Evolutionary conservation across 768 basidiomycete genomes (phyloP), one percentile per base, ranked within the genome.

Genomic region (Hortiboletus campestris): DNA sequence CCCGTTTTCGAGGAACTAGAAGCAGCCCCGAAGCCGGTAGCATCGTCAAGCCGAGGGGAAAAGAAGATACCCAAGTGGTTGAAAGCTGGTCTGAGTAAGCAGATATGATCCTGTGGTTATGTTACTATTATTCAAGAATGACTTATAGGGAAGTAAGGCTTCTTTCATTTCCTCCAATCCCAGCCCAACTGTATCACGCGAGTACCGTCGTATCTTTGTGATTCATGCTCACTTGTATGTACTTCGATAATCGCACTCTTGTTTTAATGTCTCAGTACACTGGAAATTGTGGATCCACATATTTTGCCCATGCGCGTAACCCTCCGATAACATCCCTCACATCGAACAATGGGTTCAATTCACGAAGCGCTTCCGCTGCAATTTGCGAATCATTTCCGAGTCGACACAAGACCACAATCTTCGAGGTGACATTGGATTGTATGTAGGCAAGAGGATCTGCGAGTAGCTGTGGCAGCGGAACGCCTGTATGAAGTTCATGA

Each of bases 301-400:
- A 73, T 57, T 72, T 77, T 46, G 86, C 79, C 94, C 94, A 97
- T 28, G 89, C 88, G 62, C 78, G 73, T 46, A 97, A 72, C 1
- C 95, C 95, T 20, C 95, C 94, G 9, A 90, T 75, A 5, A 95
- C 78, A 70, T 96, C 89, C 63, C 75, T 82, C 17, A 89, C 74
- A 35, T 74, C 62, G 6, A 66, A 56, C 3, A 49, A 64, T 14
- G 65, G 61, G 34, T 55, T 56, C 9, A 59, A n/a, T 44, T 64
- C 69, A 20, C 57, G 63, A 46, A 66, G 63, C 9, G 72, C 74
- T 35, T 84, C 77, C 0, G 85, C 94, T 31, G 94, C 96, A 19
- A 91, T 80, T 68, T 93, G 91, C 1, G 93, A 96, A 69, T 98
- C 96, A 65, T 98, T 98, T 6, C 96, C 95, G 20, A 93, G 76